Base-by-base conservation (phyloP, 2,329 filamentous ascomycete species). In the Alternaria gaisen region DNA sequence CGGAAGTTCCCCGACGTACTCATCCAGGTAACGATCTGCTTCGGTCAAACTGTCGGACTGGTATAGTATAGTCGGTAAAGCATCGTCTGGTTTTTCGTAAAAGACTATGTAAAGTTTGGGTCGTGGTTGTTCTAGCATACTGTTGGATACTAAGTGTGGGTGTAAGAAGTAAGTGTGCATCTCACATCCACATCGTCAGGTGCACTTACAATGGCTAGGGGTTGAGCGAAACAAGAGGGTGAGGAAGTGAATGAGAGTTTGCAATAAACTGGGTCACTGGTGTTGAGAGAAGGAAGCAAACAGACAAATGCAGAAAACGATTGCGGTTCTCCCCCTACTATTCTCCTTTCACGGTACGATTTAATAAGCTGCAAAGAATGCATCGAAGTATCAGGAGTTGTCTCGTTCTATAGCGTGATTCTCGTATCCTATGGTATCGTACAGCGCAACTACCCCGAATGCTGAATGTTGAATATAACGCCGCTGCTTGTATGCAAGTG, bases 341-440 rank as follows among this genome's bases (percentile, higher is more conserved):
- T 0, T 7, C 5, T 14, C 18, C n/a, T 6, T 41, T 22, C 38
- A 14, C 38, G 3, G 6, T 22, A 6, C 18, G 18, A 46, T 10
- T 36, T 2, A 8, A 3, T 36, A 12, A 34, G 12, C 30, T 22
- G 34, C 4, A 34, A 3, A 22, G 0, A 18, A 36, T 28, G 18
- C 18, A n/a, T 48, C 34, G 26, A 9, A 1, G 22, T 5, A 5
- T 18, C 0, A 50, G 3, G 9, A 4, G 20, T 1, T 16, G 46
- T 38, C 24, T 50, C 46, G 22, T 34, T 36, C 32, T 50, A 50
- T 36, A 50, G 32, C 30, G 32, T 50, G 32, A 36, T 38, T 24
- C 32, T 50, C 30, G 11, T 50, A 12, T 34, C 20, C 46, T 50
- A 36, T 50, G 46, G 46, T 50, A 50, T 50, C 46, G 30, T 50